A percentile compares a stretch with the other conserved stretches of the same genome.
These are phyloP conservation scores for Metschnikowia arizonensis DNA, from an alignment of 805 yeast species.

Conservation along the genomic window DNA sequence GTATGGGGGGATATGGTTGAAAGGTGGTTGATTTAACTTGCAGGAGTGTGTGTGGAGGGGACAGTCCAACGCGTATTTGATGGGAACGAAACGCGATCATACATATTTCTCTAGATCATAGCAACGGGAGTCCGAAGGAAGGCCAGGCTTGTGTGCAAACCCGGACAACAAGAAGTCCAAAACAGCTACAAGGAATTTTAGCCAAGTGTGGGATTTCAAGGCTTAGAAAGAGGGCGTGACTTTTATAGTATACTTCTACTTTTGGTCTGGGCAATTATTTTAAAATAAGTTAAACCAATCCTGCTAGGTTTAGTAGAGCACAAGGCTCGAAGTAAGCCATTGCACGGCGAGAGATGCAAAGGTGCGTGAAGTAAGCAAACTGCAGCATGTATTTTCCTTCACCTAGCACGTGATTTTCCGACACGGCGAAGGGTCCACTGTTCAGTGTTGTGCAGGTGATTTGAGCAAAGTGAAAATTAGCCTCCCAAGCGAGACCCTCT, in stretches of 20 bases:
- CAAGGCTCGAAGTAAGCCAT: background rate
- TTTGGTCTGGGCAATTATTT: background rate
- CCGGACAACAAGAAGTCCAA: background rate
- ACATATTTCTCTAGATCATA: background rate
- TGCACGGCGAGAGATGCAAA: background rate
- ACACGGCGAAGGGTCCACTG: background rate
- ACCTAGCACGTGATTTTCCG: background rate
- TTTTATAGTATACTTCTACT: background rate
- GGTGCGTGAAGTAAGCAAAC: background rate
- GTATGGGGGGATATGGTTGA: background rate
- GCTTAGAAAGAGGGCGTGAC: background rate
- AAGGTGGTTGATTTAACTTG: background rate
- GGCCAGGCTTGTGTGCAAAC: background rate
- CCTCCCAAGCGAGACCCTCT: too few relatives aligned
- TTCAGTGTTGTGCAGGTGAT: background rate
- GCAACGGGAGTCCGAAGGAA: background rate
- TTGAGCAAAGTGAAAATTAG: background rate
- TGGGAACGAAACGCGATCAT: slow-evolving; percentile 4
- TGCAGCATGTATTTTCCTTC: background rate
- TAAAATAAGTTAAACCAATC: background rate
- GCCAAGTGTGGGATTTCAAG: background rate
- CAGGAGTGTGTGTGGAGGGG: slow-evolving; percentile 3
- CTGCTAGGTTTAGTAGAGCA: background rate
- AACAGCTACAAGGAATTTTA: background rate
- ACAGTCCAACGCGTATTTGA: slow-evolving; percentile 2